Evolutionary conservation across 495 filamentous ascomycete species (phyloP).

Genomic region (Penicillium pancosmium): DNA sequence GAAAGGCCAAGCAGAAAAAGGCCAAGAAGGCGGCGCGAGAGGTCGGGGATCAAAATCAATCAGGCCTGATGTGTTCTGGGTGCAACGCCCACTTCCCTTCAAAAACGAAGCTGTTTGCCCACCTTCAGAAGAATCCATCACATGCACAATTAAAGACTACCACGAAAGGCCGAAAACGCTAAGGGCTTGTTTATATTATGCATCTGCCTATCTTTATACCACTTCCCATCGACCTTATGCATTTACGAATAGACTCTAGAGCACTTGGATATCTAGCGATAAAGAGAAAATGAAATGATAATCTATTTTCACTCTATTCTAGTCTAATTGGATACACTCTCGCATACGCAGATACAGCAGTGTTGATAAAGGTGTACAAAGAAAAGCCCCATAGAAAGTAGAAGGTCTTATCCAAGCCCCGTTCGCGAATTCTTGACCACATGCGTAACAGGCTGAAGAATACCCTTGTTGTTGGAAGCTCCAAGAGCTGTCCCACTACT

Average conservation of each 20-base stretch:
- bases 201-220: not conserved
- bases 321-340: no score
- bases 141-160: slow-evolving; percentile 56
- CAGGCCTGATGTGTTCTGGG: slow-evolving; percentile 56
- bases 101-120: slow-evolving; percentile 71
- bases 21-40: slow-evolving; percentile 65
- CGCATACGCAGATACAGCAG: no score
- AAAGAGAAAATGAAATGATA: no score
- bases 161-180: not conserved
- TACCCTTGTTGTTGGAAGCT: slow-evolving; percentile 80
- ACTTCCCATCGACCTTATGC: not conserved
- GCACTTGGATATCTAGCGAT: no score
- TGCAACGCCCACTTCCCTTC: slow-evolving; percentile 67
- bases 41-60: slow-evolving; percentile 51
- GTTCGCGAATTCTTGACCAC: slow-evolving; percentile 84
- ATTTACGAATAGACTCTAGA: no score
- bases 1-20: slow-evolving; percentile 87
- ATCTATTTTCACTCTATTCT: no score
- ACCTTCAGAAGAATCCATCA: slow-evolving; percentile 61
- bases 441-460: slow-evolving; percentile 81
- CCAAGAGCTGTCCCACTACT: slow-evolving; percentile 86
- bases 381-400: not conserved
- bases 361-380: no score
- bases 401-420: slow-evolving; percentile 67
- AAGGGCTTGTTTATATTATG: not conserved